phyloP scores from a whole-genome alignment of 345 rosid species.

The Populus alba region DNA sequence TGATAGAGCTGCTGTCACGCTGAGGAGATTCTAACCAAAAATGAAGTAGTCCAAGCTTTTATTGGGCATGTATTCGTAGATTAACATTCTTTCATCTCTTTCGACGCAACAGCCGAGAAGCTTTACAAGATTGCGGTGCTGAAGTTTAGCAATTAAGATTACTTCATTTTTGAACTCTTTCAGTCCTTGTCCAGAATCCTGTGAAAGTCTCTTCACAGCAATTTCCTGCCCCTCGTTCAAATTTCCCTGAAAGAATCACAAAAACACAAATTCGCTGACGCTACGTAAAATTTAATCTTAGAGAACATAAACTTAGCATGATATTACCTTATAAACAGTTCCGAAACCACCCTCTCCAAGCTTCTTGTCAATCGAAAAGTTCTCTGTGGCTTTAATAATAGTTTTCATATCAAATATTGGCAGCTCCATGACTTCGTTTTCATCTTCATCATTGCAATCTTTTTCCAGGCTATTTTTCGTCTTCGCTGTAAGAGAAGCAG shows the following conservation, averaged over 20 bases:
- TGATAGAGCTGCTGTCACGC: too few relatives aligned
- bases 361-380: neutral
- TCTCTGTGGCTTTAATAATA: neutral
- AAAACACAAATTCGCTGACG: neutral
- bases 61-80: slow-evolving; percentile 34
- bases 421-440: neutral
- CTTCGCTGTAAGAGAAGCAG: neutral
- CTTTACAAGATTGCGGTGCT: slow-evolving; percentile 48
- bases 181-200: slow-evolving; percentile 41
- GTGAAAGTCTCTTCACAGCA: slow-evolving; percentile 51
- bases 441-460: neutral
- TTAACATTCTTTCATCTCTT: slow-evolving; percentile 24
- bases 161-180: slow-evolving; percentile 31
- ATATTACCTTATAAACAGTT: neutral
- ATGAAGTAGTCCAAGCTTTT: slow-evolving; percentile 34
- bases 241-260: slow-evolving; percentile 24
- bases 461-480: neutral
- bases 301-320: neutral
- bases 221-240: slow-evolving; percentile 43
- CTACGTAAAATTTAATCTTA: slow-evolving; percentile 19
- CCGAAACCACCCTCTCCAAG: slow-evolving; percentile 15
- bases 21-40: slow-evolving; percentile 14
- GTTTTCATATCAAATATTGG: neutral
- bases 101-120: slow-evolving; percentile 36
- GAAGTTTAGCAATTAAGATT: slow-evolving; percentile 43